Conservation (phyloP, 225 moss, liverwort and hornwort genomes). For the Rhytidiadelphus loreus region DNA sequence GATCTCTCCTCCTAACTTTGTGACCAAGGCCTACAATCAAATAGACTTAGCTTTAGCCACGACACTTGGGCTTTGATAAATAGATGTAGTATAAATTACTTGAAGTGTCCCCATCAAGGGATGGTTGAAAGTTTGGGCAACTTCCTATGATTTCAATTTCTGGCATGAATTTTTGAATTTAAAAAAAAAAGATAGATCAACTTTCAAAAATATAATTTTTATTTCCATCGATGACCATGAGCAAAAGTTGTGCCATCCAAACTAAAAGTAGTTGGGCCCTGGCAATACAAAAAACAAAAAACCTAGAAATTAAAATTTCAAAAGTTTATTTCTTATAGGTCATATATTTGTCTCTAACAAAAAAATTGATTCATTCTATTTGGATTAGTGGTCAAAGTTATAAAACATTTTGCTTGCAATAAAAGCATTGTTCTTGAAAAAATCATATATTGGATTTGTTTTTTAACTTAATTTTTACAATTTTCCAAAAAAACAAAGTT, state of each 20-base stretch:
- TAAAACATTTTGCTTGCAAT: background rate
- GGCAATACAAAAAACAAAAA: background rate
- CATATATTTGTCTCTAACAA: background rate
- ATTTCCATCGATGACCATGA: accelerated
- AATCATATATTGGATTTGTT: background rate
- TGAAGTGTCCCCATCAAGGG: accelerated
- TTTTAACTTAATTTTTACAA: background rate
- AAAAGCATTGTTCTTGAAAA: too few species aligned
- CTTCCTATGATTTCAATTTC: background rate
- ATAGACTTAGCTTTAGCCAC: background rate
- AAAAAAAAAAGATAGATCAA: background rate
- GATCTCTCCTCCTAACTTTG: accelerated
- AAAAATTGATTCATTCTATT: background rate
- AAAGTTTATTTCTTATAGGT: background rate
- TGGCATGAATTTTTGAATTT: background rate
- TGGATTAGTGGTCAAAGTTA: background rate
- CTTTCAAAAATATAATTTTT: background rate
- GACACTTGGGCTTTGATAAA: background rate
- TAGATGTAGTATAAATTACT: background rate
- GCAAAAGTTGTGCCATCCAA: background rate
- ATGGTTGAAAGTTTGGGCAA: background rate
- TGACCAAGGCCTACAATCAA: background rate
- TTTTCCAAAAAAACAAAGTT: background rate
- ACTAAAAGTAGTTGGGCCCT: accelerated
- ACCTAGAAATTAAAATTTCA: background rate